Percentiles rank a stretch among this genome's conserved stretches.
phyloP scores from a whole-genome alignment of 2,329 filamentous ascomycete genomes.

The Calonectria pseudoturangicola region DNA sequence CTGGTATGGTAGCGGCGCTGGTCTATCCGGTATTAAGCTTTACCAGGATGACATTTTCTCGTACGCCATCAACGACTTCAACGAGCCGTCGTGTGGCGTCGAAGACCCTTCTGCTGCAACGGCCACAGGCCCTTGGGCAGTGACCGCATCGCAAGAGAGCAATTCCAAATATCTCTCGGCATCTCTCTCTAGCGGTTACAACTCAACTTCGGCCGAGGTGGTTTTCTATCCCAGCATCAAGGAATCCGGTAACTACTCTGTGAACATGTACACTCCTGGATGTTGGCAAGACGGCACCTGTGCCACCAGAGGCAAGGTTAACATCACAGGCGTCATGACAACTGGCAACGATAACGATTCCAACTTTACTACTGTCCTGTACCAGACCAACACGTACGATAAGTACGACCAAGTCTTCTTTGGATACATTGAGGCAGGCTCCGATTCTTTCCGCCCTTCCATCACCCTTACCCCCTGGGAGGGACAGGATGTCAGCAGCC shows the following conservation, averaged over 20 bases:
- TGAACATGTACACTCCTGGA: conserved; percentile 94
- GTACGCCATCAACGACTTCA: conserved; percentile 91
- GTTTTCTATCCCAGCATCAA: conserved; percentile 89
- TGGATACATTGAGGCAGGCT: conserved; percentile 86
- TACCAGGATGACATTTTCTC: conserved; percentile 90
- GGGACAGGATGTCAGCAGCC: conserved; percentile 75
- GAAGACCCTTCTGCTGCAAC: conserved; percentile 79
- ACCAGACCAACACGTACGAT: conserved; percentile 95
- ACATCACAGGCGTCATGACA: conserved; percentile 84
- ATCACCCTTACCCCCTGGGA: conserved; percentile 84
- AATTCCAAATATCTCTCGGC: conserved; percentile 86
- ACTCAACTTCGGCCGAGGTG: conserved; percentile 78
- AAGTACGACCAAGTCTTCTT: conserved; percentile 97
- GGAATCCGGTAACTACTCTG: conserved; percentile 92
- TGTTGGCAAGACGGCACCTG: conserved; percentile 89
- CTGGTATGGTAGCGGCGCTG: conserved; percentile 91
- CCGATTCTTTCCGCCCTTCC: conserved; percentile 83
- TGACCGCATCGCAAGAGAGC: conserved; percentile 80
- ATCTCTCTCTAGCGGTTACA: conserved; percentile 73
- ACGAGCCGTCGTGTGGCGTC: conserved; percentile 87
- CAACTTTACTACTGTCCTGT: conserved; percentile 78
- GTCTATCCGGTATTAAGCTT: conserved; percentile 89
- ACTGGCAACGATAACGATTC: conserved; percentile 64
- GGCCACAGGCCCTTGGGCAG: conserved; percentile 83
- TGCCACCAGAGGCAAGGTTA: conserved; percentile 84